Conservation (phyloP, 371 early-diverging fungal species). For the Mucor plumbeus region DNA sequence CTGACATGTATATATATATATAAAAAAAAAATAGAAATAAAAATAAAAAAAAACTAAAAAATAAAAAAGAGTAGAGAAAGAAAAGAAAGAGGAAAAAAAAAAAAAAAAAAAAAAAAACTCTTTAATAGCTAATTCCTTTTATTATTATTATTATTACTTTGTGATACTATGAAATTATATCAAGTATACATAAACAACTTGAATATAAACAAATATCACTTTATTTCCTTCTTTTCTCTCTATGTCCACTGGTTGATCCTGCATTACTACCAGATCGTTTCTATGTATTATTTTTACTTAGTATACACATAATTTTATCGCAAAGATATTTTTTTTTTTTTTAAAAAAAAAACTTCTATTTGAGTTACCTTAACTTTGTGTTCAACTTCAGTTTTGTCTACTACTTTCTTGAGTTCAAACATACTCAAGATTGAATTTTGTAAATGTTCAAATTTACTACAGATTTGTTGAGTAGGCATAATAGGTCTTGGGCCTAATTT, state of each 20-base stretch:
- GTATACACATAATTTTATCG: neutral
- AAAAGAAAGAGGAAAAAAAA: neutral
- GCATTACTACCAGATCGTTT: slow-evolving; percentile 36
- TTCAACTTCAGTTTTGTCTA: slow-evolving; percentile 82
- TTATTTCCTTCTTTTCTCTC: slow-evolving; percentile 36
- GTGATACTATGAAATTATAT: slow-evolving; percentile 2
- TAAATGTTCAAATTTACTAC: slow-evolving; percentile 76
- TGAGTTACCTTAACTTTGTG: slow-evolving; percentile 57
- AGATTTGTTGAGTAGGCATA: slow-evolving; percentile 81
- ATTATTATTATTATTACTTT: neutral
- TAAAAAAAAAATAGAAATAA: neutral
- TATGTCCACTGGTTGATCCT: slow-evolving; percentile 19
- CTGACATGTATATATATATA: slow-evolving; percentile 12
- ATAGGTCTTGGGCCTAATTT: slow-evolving; percentile 65
- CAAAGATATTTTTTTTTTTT: no score
- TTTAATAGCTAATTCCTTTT: neutral
- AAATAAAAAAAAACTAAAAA: slow-evolving; percentile 8
- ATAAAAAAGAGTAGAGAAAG: slow-evolving; percentile 3
- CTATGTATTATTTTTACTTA: slow-evolving; percentile 9
- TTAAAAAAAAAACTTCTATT: slow-evolving; percentile 6
- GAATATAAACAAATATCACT: neutral
- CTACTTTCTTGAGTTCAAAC: slow-evolving; percentile 81
- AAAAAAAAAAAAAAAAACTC: neutral
- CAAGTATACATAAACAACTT: neutral
- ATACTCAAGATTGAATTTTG: slow-evolving; percentile 71